phyloP scores from a whole-genome alignment of 1,284 basidiomycete species.

The Testicularia cyperi region DNA sequence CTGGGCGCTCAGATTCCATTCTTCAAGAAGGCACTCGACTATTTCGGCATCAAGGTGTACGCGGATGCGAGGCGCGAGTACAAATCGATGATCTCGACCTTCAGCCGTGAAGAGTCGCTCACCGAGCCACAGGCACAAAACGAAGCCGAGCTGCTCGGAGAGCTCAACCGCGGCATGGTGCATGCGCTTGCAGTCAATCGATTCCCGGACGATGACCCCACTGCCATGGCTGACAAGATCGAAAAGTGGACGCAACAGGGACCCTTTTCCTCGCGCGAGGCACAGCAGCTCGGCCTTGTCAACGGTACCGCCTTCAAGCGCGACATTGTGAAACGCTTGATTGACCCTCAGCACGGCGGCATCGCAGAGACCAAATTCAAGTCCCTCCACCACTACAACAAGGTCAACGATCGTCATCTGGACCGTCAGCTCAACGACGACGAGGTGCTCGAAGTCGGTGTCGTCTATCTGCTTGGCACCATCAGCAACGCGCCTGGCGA shows the following conservation, averaged over 20 bases:
- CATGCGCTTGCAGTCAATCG: conserved; percentile 47
- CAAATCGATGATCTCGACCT: conserved; percentile 58
- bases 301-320: conserved; percentile 59
- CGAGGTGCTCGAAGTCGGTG: conserved; percentile 58
- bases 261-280: conserved; percentile 60
- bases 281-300: conserved; percentile 58
- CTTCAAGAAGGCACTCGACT: conserved; percentile 59
- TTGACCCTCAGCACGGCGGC: conserved; percentile 38
- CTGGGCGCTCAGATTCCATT: conserved; percentile 51
- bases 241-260: conserved; percentile 56
- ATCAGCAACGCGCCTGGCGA: conserved; percentile 56
- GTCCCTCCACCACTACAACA: conserved; percentile 45
- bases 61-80: conserved; percentile 62
- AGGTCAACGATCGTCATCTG: conserved; percentile 27
- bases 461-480: conserved; percentile 61
- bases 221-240: conserved; percentile 48
- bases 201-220: conserved; percentile 34
- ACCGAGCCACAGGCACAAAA: conserved; percentile 47
- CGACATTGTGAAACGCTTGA: conserved; percentile 51
- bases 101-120: conserved; percentile 44
- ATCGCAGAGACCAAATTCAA: conserved; percentile 44
- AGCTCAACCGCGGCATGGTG: conserved; percentile 47
- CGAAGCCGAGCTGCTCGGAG: conserved; percentile 53
- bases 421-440: conserved; percentile 47
- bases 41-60: conserved; percentile 61